Conservation (phyloP, 176 grass and related monocot species). For the Poa annua region DNA sequence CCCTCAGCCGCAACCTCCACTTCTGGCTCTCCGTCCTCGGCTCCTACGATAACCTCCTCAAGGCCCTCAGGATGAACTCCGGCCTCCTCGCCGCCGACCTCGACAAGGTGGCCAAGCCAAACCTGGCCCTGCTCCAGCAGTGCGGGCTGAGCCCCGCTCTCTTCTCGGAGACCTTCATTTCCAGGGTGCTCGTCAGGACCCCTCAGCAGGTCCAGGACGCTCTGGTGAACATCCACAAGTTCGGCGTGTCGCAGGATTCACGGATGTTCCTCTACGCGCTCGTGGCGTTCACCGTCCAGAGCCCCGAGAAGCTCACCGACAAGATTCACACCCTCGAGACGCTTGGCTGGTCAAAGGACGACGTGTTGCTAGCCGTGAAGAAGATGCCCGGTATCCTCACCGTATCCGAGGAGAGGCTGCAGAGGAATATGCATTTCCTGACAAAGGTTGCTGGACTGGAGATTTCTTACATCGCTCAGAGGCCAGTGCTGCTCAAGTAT, state of each 20-base stretch:
- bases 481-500: constrained; percentile 31
- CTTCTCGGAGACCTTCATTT: neutral
- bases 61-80: neutral
- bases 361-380: neutral
- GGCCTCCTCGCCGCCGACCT: neutral
- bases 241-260: constrained; percentile 10
- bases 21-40: constrained; percentile 46
- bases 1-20: neutral
- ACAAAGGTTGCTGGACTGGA: constrained; percentile 7
- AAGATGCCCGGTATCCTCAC: constrained; percentile 27
- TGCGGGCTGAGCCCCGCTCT: constrained; percentile 13
- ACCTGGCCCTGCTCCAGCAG: constrained; percentile 40
- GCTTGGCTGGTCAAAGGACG: neutral
- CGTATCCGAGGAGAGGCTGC: constrained; percentile 16
- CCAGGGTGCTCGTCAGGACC: constrained; percentile 9
- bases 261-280: constrained; percentile 27
- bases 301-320: constrained; percentile 18
- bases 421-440: constrained; percentile 18
- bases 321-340: neutral
- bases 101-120: constrained; percentile 43
- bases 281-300: neutral
- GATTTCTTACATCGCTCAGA: constrained; percentile 11
- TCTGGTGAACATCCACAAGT: neutral
- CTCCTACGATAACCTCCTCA: constrained; percentile 37
- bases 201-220: constrained; percentile 18